Base-by-base conservation (phyloP, 208 protist species). In the Acanthamoeba triangularis region DNA sequence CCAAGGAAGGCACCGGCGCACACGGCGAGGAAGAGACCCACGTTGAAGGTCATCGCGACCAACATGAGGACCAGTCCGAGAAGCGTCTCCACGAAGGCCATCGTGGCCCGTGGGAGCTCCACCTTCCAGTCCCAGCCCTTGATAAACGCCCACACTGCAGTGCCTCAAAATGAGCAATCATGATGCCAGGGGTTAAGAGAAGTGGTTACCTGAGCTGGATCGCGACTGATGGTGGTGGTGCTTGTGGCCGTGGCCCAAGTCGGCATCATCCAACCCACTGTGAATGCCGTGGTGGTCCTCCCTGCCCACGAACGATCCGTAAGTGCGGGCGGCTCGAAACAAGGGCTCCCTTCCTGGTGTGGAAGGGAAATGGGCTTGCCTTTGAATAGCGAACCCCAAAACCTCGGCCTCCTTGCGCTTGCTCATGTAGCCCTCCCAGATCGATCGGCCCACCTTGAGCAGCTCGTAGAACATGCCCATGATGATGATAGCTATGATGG, bases 11-110 rank as follows among this genome's bases (percentile, higher is more conserved):
- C 80, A 59, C 80, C 80, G 30, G 23, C 18, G 52, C 80, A 88
- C 23, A 88, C 80, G 30, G 80, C 80, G 13, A 93, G 49, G 49
- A 93, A 93, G 16, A 93, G 49, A 16, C 88, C 88, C 23, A 78
- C 67, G 61, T 93, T 93, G 59, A 93, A 93, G 67, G 56, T 93
- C 88, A 93, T 93, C 59, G 88, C 88, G 14, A 93, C 37, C 88
- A 93, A 93, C 88, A 93, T 93, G 37, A 93, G 88, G 33, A 72
- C 16, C 56, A 93, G n/a, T 16, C 49, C 80, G 28, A 25, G 14
- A 1, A 33, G 30, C 18, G 52, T 63, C 80, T 88, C 80, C 47
- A 88, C 37, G 8, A 88, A 88, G 47, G n/a, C 49, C 52, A 63
- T 65, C 25, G 49, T 37, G 6, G 80, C 80, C 49, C 80, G 80